Evolutionary conservation across 2,329 filamentous ascomycete genomes (phyloP), one percentile per base, ranked within the genome.

Genomic region (Fusarium torulosum): DNA sequence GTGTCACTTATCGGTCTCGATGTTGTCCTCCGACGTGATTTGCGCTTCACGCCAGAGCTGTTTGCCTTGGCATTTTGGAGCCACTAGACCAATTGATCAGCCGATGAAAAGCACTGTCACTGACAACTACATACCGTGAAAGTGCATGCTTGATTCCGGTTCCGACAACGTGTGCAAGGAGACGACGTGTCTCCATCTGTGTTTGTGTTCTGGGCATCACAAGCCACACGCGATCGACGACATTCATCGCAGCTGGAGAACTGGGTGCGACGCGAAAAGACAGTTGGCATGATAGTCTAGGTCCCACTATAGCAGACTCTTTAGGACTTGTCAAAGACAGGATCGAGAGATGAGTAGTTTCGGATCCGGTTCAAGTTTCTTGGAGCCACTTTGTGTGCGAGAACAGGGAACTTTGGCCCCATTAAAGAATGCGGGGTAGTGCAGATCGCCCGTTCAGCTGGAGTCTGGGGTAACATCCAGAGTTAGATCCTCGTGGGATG

Each of bases 141-240:
- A 15, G 74, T 78, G 47, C 76, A 77, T 11, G 61, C 29, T 21
- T 64, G 66, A 25, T 65, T 46, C 10, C 74, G 69, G 45, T 74
- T 74, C 42, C 63, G 50, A 47, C 75, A 91, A 68, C 84, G 91
- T 0, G 90, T 92, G 4, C 90, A 93, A 67, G 87, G 89, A 70
- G 88, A 85, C 15, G 85, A 90, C 41, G 90, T 87, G 67, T 88
- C 84, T 11, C 88, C 89, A 1, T 84, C 87, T 9, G 89, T 87
- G 19, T 50, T 53, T 15, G 51, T 66, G 43, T 52, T 69, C 33
- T 64, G 57, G 2, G 73, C 73, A 46, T 77, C 75, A 49, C 75
- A 77, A 9, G 73, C 74, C 20, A 77, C 74, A 20, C 75, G 73
- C 7, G 72, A 75, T 51, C 72, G 59, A 29, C 75, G 75, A 49